Evolutionary conservation across 2,329 filamentous ascomycete genomes (phyloP).

Genomic region (Raffaelea arxii): DNA sequence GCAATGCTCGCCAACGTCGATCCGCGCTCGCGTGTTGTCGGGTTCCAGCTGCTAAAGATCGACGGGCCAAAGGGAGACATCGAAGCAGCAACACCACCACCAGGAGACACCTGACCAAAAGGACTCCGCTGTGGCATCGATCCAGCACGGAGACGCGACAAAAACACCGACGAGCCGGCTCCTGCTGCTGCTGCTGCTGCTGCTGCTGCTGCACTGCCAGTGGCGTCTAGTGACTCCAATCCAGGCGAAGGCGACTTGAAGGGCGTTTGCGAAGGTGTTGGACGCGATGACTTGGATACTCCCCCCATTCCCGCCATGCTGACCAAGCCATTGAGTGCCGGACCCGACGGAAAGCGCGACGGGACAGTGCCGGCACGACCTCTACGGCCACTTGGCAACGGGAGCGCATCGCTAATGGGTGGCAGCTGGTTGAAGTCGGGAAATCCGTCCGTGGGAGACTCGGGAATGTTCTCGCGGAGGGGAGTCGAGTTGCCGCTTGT

Average conservation of each 20-base stretch:
- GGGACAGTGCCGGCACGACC: constrained; percentile 93
- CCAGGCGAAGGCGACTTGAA: constrained; percentile 62
- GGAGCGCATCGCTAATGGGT: constrained; percentile 53
- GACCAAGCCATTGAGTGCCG: constrained; percentile 49
- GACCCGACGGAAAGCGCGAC: constrained; percentile 78
- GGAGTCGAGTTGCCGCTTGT: constrained; percentile 95
- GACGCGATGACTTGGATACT: constrained; percentile 72
- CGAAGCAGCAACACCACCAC: constrained; percentile 41
- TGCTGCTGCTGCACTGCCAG: constrained; percentile 17
- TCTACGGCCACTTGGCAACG: constrained; percentile 60
- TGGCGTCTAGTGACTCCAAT: constrained; percentile 32
- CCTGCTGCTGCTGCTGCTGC: too few relatives aligned
- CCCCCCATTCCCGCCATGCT: constrained; percentile 40
- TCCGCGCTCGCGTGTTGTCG: constrained; percentile 64
- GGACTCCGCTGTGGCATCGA: constrained; percentile 87
- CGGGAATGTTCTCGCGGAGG: constrained; percentile 91
- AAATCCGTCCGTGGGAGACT: constrained; percentile 92
- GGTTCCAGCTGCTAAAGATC: constrained; percentile 83
- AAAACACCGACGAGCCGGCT: constrained; percentile 56
- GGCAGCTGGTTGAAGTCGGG: constrained; percentile 75
- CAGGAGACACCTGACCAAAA: constrained; percentile 39
- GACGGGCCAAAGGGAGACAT: constrained; percentile 78
- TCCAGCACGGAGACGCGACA: constrained; percentile 80
- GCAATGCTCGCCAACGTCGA: constrained; percentile 75
- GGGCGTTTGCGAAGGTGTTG: constrained; percentile 78